phyloP scores from a whole-genome alignment of 2,329 filamentous ascomycete species.

The Aaosphaeria arxii region DNA sequence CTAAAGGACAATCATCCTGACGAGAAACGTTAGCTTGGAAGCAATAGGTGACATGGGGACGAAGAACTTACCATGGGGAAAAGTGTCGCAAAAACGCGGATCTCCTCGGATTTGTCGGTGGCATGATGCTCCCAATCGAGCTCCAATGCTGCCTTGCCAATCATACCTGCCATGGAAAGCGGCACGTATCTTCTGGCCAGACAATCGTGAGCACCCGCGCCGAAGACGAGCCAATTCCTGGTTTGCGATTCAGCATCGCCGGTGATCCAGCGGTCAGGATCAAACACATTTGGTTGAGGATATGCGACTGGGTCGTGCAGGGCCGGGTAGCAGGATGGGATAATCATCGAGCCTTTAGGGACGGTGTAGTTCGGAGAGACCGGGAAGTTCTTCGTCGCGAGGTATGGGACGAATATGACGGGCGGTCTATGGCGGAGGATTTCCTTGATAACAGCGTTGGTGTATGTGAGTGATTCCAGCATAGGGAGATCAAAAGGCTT shows the following conservation, averaged over 20 bases:
- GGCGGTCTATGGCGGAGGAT: constrained; percentile 80
- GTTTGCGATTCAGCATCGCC: constrained; percentile 86
- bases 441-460: constrained; percentile 77
- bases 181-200: constrained; percentile 90
- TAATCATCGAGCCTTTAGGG: constrained; percentile 92
- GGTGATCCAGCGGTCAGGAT: constrained; percentile 62
- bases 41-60: too few species aligned
- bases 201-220: constrained; percentile 94
- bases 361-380: constrained; percentile 86
- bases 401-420: constrained; percentile 94
- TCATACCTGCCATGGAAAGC: constrained; percentile 81
- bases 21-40: too few species aligned
- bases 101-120: constrained; percentile 83
- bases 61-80: constrained; percentile 78
- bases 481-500: constrained; percentile 75
- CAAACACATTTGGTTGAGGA: constrained; percentile 71
- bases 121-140: constrained; percentile 89
- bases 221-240: constrained; percentile 98
- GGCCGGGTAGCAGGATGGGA: constrained; percentile 86
- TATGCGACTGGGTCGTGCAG: constrained; percentile 93
- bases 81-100: constrained; percentile 97
- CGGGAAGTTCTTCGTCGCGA: constrained; percentile 93
- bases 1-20: too few species aligned
- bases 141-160: constrained; percentile 83
- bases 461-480: constrained; percentile 85